A percentile compares a stretch with the other conserved stretches of the same genome.
Conservation (phyloP, 192 early-diverging fungal genomes). For the Paraglomus occultum region DNA sequence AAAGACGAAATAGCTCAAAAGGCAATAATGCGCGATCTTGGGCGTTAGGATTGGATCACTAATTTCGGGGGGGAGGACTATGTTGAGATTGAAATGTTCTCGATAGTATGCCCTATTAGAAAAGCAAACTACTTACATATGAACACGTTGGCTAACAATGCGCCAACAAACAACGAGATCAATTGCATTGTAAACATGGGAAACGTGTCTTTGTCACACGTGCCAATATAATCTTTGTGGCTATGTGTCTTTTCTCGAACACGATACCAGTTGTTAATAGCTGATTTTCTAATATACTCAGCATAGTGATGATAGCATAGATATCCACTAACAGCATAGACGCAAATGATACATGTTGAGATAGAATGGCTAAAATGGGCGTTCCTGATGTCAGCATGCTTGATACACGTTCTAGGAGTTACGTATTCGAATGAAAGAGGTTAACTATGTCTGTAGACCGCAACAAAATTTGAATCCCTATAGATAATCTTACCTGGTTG, state of each 20-base stretch:
- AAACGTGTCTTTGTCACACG: constrained; percentile 80
- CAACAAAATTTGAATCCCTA: no score
- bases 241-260: constrained; percentile 82
- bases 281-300: constrained; percentile 60
- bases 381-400: constrained; percentile 55
- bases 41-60: constrained; percentile 67
- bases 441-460: neutral
- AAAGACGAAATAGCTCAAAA: constrained; percentile 68
- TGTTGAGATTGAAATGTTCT: no score
- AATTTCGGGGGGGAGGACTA: neutral
- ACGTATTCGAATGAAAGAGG: neutral
- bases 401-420: constrained; percentile 44
- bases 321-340: constrained; percentile 59
- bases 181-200: constrained; percentile 80
- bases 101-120: no score
- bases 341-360: constrained; percentile 60
- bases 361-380: constrained; percentile 58
- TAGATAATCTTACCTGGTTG: constrained; percentile 42
- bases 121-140: no score
- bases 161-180: constrained; percentile 71
- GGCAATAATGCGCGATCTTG: constrained; percentile 60
- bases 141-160: constrained; percentile 55
- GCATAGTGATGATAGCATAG: constrained; percentile 64
- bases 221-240: constrained; percentile 83
- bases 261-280: constrained; percentile 71